phyloP scores from a whole-genome alignment of 306 rosid species.

The Crotalaria pallida region DNA sequence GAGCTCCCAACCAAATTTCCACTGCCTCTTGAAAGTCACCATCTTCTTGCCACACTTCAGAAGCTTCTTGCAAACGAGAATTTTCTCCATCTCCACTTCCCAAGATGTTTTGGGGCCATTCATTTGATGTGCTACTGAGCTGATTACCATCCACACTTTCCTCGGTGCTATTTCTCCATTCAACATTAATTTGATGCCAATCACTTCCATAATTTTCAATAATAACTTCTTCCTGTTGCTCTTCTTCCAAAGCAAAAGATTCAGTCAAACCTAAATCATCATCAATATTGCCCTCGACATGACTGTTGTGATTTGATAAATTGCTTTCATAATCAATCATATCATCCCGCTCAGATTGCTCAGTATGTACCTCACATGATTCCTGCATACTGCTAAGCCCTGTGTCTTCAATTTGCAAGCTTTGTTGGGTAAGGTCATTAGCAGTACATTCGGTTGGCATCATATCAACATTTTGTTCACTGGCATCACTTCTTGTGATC shows the following conservation, averaged over 20 bases:
- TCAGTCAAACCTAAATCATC: constrained; percentile 34
- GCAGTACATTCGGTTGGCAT: constrained; percentile 28
- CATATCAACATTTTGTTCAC: constrained; percentile 32
- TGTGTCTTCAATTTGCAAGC: constrained; percentile 31
- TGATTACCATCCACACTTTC: constrained; percentile 48
- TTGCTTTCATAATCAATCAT: constrained; percentile 27
- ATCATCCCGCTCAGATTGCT: constrained; percentile 41
- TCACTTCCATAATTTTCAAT: constrained; percentile 46
- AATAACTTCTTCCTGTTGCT: constrained; percentile 41
- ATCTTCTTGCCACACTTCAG: constrained; percentile 75
- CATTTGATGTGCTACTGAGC: constrained; percentile 41
- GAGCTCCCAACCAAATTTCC: constrained; percentile 79
- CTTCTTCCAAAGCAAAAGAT: constrained; percentile 42
- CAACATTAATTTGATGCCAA: constrained; percentile 39
- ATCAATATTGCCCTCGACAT: constrained; percentile 26
- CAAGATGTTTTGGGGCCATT: constrained; percentile 55
- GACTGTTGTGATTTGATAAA: constrained; percentile 23
- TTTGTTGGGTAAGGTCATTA: constrained; percentile 25
- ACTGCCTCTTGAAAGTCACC: constrained; percentile 77
- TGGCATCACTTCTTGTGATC: constrained; percentile 31
- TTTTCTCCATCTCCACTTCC: constrained; percentile 54
- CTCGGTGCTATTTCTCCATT: constrained; percentile 34
- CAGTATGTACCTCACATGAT: constrained; percentile 26
- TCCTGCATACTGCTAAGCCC: constrained; percentile 35
- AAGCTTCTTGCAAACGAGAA: constrained; percentile 47